Evolutionary conservation across 345 rosid species (phyloP), one percentile per base, ranked within the genome.

Genomic region (Lumnitzera littorea): DNA sequence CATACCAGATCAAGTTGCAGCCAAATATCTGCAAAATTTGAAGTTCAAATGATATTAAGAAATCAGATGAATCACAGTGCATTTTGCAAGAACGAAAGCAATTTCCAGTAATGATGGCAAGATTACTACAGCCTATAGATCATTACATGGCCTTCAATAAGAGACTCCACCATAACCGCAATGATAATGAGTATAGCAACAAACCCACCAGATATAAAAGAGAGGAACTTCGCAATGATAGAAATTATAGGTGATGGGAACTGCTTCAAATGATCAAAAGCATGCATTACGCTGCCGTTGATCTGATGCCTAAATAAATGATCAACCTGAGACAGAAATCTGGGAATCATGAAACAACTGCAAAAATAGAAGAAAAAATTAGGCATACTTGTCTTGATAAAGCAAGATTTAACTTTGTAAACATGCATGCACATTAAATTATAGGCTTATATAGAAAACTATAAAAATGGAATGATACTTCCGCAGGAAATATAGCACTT

Each of bases 281-380:
- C 95, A 48, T 86, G 86, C 36, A 73, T 66, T 43, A 81, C 82
- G 67, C 99, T 91, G 84, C 96, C 84, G 66, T 81, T 91, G 49
- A 95, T 82, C 68, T 96, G 89, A 67, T 91, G 99, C 88, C 80
- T 88, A 87, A 95, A 95, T 76, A 95, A 77, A 85, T 95, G 98
- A 66, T 95, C 99, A 63, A 88, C 99, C 99, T 91, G 80, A 49
- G 59, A 71, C 47, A 62, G 25, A 57, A 61, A 36, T 36, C 11
- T 36, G 43, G 7, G 43, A 36, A 36, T 36, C 7, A 27, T 27
- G 31, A 27, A 27, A 27, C 11, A 36, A 4, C 1, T 5, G 7
- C 7, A 9, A 36, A 36, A 36, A 36, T 36, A 36, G 43, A 36
- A 36, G 11, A 1, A 36, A 36, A 36, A 36, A 36, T 36, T 36